Evolutionary conservation across 2,329 filamentous ascomycete genomes (phyloP).

Genomic region (Trichoderma pleuroti): DNA sequence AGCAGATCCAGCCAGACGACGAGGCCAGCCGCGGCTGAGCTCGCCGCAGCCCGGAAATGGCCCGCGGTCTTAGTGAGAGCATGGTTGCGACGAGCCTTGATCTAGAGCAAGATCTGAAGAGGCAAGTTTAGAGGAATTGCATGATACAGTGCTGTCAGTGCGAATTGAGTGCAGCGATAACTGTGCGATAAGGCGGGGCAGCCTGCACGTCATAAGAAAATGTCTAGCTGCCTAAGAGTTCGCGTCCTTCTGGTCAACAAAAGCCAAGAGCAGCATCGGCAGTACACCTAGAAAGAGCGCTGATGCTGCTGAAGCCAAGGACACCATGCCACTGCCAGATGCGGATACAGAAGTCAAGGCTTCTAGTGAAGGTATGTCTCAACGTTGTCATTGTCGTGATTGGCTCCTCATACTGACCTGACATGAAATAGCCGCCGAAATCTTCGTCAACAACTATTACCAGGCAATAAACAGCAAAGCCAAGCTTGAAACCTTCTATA

Average conservation of each 20-base stretch:
- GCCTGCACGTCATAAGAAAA: slow-evolving; percentile 12
- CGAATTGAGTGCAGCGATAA: slow-evolving; percentile 20
- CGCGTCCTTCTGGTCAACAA: not conserved
- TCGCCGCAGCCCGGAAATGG: slow-evolving; percentile 26
- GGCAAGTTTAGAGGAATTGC: not conserved
- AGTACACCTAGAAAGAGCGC: not conserved
- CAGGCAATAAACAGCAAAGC: slow-evolving; percentile 63
- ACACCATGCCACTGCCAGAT: slow-evolving; percentile 36
- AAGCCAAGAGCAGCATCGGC: not conserved
- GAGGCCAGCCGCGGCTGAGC: slow-evolving; percentile 21
- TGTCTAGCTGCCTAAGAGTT: not conserved
- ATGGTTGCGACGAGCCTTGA: slow-evolving; percentile 23
- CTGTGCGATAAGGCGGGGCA: slow-evolving; percentile 16
- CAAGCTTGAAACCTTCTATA: slow-evolving; percentile 66
- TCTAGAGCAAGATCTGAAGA: not conserved
- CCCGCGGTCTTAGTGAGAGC: slow-evolving; percentile 29
- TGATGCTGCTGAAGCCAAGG: not conserved
- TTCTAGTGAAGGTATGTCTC: slow-evolving; percentile 44
- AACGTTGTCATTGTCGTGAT: too few relatives aligned
- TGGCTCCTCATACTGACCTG: not conserved
- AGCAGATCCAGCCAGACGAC: slow-evolving; percentile 29
- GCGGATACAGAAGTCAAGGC: slow-evolving; percentile 44
- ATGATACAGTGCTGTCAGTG: slow-evolving; percentile 21
- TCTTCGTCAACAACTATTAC: slow-evolving; percentile 74
- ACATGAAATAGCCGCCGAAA: slow-evolving; percentile 58